Base-by-base conservation (phyloP, 2,329 filamentous ascomycete genomes). In the Botryotinia calthae region DNA sequence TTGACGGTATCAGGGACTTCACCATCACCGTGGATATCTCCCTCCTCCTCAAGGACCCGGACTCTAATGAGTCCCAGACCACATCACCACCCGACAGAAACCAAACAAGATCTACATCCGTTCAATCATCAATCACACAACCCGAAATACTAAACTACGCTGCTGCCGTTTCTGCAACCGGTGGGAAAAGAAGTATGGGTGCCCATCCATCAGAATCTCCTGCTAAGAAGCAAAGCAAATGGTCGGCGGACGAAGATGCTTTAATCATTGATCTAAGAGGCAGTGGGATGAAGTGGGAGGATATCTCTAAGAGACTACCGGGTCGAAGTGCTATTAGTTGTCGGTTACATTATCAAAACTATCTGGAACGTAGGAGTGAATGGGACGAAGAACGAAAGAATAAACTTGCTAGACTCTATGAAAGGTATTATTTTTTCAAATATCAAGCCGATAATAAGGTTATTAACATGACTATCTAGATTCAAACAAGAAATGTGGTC, bases 401-500 rank as follows among this genome's bases (percentile, higher is more conserved):
- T 84, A 98, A 97, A 84, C 90, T 98, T 68, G 95, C 95, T 54
- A 88, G 95, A 79, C 87, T 98, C 61, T 98, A 98, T 82, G 95
- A 98, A 84, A 93, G 96, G 95, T 98, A 87, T 70, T 71, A 40
- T 5, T 31, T 28, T 18, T 61, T 54, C 34, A 44, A 44, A 67
- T n/a, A 61, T 54, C 28, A 68, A 51, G 34, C 61, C 44, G 4
- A 37, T 18, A 56, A 56, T 37, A 54, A 54, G 25, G 18, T 48
- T 63, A 67, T 44, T 73, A 74, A 78, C 77, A 65, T 67, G 64
- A 28, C 20, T 42, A 22, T 64, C 46, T 73, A 98, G 95, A 82
- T 97, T 98, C 86, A 98, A 98, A 83, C 90, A 93, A 76, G 94
- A 98, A 81, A 98, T 98, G 94, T 99, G 95, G 95, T 90, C 93